Evolutionary conservation across 2,329 filamentous ascomycete genomes (phyloP).

Genomic region (Colletotrichum orbiculare): DNA sequence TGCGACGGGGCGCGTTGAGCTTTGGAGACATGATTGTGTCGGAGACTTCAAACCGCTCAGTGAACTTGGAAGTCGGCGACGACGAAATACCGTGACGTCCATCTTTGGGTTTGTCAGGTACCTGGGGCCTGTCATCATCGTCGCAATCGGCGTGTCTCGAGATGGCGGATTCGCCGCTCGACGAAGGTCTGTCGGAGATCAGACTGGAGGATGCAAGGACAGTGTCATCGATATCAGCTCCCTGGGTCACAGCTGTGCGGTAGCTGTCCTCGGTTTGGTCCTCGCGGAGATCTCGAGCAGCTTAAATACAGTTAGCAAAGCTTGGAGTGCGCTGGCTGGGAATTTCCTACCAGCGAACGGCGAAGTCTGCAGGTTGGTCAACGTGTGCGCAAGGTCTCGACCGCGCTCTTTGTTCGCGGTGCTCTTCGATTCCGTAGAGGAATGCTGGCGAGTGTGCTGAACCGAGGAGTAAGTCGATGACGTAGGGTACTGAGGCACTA

Average conservation of each 20-base stretch:
- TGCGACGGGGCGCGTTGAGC: not conserved
- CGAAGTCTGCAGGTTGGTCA: slow-evolving; percentile 9
- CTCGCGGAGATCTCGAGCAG: not conserved
- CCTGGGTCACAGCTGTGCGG: slow-evolving; percentile 40
- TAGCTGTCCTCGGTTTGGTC: slow-evolving; percentile 42
- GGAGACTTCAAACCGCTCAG: slow-evolving; percentile 50
- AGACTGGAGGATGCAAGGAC: not conserved
- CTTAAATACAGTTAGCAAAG: not conserved
- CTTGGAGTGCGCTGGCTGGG: too few species aligned
- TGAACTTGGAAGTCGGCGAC: slow-evolving; percentile 49
- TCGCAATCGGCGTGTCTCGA: not conserved
- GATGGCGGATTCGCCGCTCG: too few species aligned
- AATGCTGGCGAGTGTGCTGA: slow-evolving; percentile 15
- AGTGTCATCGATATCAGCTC: not conserved
- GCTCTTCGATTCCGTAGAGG: slow-evolving; percentile 4
- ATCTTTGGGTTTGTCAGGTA: not conserved
- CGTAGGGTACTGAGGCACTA: slow-evolving; percentile 11
- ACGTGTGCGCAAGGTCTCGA: too few species aligned
- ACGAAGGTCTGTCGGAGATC: too few species aligned
- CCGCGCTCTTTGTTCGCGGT: too few species aligned
- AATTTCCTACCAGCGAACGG: slow-evolving; percentile 46
- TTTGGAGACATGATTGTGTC: not conserved
- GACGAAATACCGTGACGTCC: slow-evolving; percentile 29
- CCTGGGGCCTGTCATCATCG: not conserved
- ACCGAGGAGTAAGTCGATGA: slow-evolving; percentile 34